Conservation (phyloP, 2,329 filamentous ascomycete genomes). For the Ploettnerulaceae sp. region DNA sequence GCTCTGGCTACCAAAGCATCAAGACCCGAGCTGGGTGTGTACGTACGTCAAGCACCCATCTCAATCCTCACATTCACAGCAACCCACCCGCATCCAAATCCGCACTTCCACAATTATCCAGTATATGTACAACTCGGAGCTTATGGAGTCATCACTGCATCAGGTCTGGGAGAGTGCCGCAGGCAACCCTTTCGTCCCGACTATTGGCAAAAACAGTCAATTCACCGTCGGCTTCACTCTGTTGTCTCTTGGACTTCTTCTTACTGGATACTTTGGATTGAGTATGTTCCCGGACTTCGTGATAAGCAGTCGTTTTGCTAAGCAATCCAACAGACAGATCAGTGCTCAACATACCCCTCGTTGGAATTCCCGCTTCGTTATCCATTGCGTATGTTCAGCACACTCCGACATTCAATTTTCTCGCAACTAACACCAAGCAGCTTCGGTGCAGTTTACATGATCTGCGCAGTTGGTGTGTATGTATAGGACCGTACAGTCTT, state of each 20-base stretch:
- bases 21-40: neutral
- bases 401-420: neutral
- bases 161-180: constrained; percentile 92
- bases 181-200: constrained; percentile 76
- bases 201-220: constrained; percentile 76
- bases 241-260: constrained; percentile 63
- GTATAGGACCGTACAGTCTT: constrained; percentile 50
- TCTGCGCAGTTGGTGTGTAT: constrained; percentile 98
- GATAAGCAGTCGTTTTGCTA: no score
- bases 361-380: constrained; percentile 82
- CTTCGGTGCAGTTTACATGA: constrained; percentile 95
- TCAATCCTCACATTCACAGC: neutral
- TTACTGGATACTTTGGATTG: constrained; percentile 77
- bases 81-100: neutral
- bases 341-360: constrained; percentile 65
- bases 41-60: neutral
- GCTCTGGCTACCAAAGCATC: neutral
- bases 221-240: constrained; percentile 76
- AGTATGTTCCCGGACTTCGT: constrained; percentile 57
- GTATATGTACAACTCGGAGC: constrained; percentile 29
- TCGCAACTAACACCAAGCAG: constrained; percentile 44
- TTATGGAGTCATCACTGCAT: constrained; percentile 77
- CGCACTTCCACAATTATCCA: neutral
- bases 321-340: constrained; percentile 63
- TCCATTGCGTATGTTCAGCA: constrained; percentile 73